Evolutionary conservation across 1,284 basidiomycete genomes (phyloP).

Genomic region (Ceratobasidium sp.): DNA sequence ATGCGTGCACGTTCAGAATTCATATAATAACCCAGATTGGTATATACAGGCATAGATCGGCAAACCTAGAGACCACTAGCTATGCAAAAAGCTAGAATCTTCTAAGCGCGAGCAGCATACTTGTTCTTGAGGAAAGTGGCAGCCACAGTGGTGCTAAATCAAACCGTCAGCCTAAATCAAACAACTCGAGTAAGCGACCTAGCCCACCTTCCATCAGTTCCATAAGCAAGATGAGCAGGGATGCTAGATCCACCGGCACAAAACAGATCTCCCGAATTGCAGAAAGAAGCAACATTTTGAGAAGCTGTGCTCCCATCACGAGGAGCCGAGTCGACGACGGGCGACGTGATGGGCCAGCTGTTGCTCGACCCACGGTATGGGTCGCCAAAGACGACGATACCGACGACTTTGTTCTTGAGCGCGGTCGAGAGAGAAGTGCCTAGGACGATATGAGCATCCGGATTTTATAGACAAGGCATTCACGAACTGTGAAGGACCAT

Average conservation of each 20-base stretch:
- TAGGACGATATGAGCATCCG: neutral
- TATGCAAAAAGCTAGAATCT: neutral
- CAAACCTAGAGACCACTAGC: neutral
- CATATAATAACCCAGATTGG: neutral
- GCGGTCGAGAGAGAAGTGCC: conserved; percentile 20
- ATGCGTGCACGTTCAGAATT: neutral
- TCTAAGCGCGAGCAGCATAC: neutral
- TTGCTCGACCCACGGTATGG: conserved; percentile 23
- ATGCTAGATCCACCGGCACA: conserved; percentile 18
- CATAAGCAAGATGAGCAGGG: conserved; percentile 33
- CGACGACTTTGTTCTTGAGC: conserved; percentile 17
- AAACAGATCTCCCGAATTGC: conserved; percentile 31
- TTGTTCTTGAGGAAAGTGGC: conserved; percentile 24
- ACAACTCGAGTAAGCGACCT: neutral
- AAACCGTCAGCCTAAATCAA: neutral
- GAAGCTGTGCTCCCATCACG: conserved; percentile 12
- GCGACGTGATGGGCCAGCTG: conserved; percentile 21
- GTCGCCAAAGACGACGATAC: conserved; percentile 31
- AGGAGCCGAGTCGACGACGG: conserved; percentile 24
- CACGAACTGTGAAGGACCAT: conserved; percentile 25
- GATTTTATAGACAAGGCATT: neutral
- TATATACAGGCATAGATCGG: neutral
- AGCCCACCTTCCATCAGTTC: conserved; percentile 36
- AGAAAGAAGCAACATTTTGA: conserved; percentile 26
- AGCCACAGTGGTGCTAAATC: conserved; percentile 3